A percentile compares a stretch with the other conserved stretches of the same genome.
phyloP scores from a whole-genome alignment of 805 yeast genomes.

The Teunomyces lycoperdinae region DNA sequence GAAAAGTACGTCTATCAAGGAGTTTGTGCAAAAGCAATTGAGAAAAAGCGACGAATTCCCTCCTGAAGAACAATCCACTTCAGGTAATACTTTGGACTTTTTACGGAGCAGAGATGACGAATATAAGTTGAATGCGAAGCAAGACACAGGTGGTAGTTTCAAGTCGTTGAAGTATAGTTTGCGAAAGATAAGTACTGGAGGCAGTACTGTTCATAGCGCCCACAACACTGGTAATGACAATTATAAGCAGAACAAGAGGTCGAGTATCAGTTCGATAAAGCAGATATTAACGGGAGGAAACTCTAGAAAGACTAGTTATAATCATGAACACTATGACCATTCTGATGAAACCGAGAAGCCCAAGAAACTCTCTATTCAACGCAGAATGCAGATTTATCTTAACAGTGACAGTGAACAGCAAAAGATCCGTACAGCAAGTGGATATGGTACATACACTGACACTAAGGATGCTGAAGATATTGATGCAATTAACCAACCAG shows the following conservation, averaged over 20 bases:
- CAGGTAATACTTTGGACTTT: conserved; percentile 33
- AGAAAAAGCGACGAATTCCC: conserved; percentile 15
- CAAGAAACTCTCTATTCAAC: conserved; percentile 44
- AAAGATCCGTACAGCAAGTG: conserved; percentile 63
- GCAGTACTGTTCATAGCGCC: conserved; percentile 12
- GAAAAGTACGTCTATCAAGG: conserved; percentile 22
- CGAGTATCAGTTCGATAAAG: conserved; percentile 29
- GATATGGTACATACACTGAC: conserved; percentile 77
- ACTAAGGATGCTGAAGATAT: conserved; percentile 27
- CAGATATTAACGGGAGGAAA: conserved; percentile 28
- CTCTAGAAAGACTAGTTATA: conserved; percentile 13
- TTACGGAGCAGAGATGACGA: conserved; percentile 32
- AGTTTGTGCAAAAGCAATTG: conserved; percentile 32
- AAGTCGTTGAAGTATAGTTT: conserved; percentile 32
- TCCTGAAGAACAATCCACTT: conserved; percentile 5
- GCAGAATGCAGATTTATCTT: conserved; percentile 52
- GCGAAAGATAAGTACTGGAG: conserved; percentile 41
- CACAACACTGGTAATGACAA: conserved; percentile 17
- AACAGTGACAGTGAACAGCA: conserved; percentile 43
- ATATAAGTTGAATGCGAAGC: conserved; percentile 14
- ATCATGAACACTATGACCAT: conserved; percentile 2
- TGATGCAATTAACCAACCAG: conserved; percentile 25
- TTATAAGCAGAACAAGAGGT: conserved; percentile 15
- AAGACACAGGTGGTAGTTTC: conserved; percentile 42
- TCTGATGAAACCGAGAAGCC: conserved; percentile 1